phyloP scores from a whole-genome alignment of 495 filamentous ascomycete species.

The Podospora tetraspora region DNA sequence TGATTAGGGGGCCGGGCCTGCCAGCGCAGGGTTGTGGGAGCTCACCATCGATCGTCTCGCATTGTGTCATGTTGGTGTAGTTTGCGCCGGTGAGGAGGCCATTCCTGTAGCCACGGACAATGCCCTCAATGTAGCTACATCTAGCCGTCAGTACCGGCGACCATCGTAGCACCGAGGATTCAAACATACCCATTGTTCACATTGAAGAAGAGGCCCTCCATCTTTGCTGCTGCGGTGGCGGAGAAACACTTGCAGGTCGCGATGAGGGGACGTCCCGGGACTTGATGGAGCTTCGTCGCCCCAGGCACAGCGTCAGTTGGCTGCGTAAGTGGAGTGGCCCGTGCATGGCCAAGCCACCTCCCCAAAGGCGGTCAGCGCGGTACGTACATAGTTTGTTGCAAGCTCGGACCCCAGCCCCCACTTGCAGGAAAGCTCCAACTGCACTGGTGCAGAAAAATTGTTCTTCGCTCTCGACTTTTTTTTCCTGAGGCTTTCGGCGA shows the following conservation, averaged over 20 bases:
- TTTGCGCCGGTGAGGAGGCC: slow-evolving; percentile 82
- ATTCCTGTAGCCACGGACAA: slow-evolving; percentile 96
- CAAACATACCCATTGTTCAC: slow-evolving; percentile 76
- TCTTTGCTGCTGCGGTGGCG: slow-evolving; percentile 35
- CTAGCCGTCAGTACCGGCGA: slow-evolving; percentile 28
- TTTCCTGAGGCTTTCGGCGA: slow-evolving; percentile 22
- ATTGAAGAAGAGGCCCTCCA: slow-evolving; percentile 97
- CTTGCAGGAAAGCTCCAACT: slow-evolving; percentile 24
- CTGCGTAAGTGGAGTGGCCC: slow-evolving; percentile 2
- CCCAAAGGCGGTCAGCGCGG: slow-evolving; percentile 1
- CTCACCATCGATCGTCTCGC: slow-evolving; percentile 95
- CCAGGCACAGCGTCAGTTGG: background rate
- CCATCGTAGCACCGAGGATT: background rate
- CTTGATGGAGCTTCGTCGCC: slow-evolving; percentile 18
- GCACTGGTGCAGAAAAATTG: slow-evolving; percentile 31
- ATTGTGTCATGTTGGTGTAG: slow-evolving; percentile 96
- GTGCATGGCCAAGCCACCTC: background rate
- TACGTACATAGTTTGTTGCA: slow-evolving; percentile 12
- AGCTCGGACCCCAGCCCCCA: slow-evolving; percentile 26
- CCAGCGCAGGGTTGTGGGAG: background rate
- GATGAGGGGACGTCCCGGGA: slow-evolving; percentile 13
- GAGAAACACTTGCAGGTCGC: slow-evolving; percentile 6
- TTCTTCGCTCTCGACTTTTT: slow-evolving; percentile 30
- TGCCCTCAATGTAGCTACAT: slow-evolving; percentile 85
- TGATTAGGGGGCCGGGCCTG: background rate